Evolutionary conservation across 768 basidiomycete genomes (phyloP).

Genomic region (Termitomyces heimii): DNA sequence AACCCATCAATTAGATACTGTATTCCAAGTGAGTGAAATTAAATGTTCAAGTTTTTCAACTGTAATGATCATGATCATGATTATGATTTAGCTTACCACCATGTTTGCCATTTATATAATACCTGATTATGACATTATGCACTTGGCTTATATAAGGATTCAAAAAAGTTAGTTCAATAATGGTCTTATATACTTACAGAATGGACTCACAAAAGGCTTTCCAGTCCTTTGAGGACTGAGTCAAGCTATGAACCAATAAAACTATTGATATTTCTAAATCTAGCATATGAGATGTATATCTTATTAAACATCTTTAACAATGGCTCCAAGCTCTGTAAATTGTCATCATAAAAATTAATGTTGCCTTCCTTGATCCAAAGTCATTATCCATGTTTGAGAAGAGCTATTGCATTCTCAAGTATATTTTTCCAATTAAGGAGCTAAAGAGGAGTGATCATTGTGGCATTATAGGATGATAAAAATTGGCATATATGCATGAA

Average conservation of each 20-base stretch:
- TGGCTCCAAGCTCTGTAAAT: neutral
- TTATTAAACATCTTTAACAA: neutral
- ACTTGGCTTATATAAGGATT: neutral
- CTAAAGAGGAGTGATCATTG: neutral
- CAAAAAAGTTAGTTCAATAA: neutral
- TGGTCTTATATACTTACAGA: too few species aligned
- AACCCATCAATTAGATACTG: neutral
- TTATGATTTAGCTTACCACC: neutral
- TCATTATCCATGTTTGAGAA: constrained; percentile 3
- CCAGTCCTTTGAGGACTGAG: neutral
- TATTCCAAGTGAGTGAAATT: too few species aligned
- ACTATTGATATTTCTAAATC: too few species aligned
- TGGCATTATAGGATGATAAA: neutral
- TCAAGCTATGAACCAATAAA: neutral
- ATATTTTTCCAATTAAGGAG: neutral
- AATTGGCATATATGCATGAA: neutral
- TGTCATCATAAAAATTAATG: neutral
- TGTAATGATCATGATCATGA: too few species aligned
- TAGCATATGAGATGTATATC: neutral
- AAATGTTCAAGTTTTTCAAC: neutral
- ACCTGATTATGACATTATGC: neutral
- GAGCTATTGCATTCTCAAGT: neutral
- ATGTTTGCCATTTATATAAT: neutral
- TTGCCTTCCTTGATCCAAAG: neutral
- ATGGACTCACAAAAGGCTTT: neutral